Percentiles rank a stretch among this genome's conserved stretches.
These are phyloP conservation scores for Russula earlei DNA, from an alignment of 768 basidiomycete species.

Conservation along the genomic window DNA sequence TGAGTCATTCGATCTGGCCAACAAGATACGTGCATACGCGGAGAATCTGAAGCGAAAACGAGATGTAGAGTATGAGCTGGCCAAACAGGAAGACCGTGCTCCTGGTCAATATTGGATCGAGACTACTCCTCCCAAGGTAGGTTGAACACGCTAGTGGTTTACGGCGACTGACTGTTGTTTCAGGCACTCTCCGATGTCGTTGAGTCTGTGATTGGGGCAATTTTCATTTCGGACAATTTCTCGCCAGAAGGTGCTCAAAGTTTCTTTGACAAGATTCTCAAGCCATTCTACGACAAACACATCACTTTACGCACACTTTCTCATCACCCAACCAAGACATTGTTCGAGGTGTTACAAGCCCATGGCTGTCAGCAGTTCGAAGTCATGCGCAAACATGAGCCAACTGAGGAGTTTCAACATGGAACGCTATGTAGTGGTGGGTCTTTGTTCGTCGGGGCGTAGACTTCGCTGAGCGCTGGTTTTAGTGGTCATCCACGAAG, in stretches of 20 bases:
- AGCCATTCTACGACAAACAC: constrained; percentile 73
- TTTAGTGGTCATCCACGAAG: constrained; percentile 59
- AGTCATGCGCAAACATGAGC: constrained; percentile 27
- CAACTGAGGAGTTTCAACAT: constrained; percentile 35
- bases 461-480: constrained; percentile 5
- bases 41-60: constrained; percentile 37
- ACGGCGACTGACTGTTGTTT: background rate
- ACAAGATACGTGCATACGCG: constrained; percentile 45
- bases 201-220: constrained; percentile 70
- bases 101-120: constrained; percentile 75
- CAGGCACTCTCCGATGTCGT: constrained; percentile 73
- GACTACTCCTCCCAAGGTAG: constrained; percentile 68
- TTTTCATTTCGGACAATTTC: constrained; percentile 70
- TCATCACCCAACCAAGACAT: constrained; percentile 66
- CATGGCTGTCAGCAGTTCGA: constrained; percentile 62
- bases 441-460: background rate
- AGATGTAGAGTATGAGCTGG: constrained; percentile 37
- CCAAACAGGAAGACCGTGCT: constrained; percentile 38
- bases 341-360: constrained; percentile 65
- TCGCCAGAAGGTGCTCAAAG: constrained; percentile 48
- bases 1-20: constrained; percentile 43
- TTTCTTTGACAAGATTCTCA: constrained; percentile 57
- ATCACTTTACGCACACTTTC: constrained; percentile 64
- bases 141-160: background rate
- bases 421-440: constrained; percentile 44